phyloP scores from a whole-genome alignment of 495 filamentous ascomycete genomes.

The Articulospora tetracladia region DNA sequence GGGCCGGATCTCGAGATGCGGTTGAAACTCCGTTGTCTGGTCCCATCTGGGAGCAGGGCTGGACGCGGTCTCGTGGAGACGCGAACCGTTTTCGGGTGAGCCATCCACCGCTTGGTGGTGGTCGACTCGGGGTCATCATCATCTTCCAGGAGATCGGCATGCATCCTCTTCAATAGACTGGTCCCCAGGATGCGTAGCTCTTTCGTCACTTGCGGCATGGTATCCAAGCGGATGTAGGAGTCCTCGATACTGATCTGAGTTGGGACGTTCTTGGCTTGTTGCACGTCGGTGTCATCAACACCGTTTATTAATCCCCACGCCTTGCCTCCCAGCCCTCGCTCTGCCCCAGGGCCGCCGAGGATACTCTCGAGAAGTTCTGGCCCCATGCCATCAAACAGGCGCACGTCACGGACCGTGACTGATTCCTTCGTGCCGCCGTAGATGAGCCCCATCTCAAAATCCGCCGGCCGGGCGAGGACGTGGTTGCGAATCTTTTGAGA shows the following conservation, averaged over 20 bases:
- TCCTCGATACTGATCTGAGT: slow-evolving; percentile 94
- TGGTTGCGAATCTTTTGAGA: slow-evolving; percentile 64
- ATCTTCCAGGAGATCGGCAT: slow-evolving; percentile 62
- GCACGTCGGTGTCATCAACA: slow-evolving; percentile 62
- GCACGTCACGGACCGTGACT: slow-evolving; percentile 64
- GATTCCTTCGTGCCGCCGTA: slow-evolving; percentile 46
- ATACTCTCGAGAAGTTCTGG: slow-evolving; percentile 57
- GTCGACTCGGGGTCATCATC: slow-evolving; percentile 26
- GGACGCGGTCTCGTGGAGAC: slow-evolving; percentile 70
- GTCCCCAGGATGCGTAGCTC: slow-evolving; percentile 59
- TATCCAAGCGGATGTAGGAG: slow-evolving; percentile 66
- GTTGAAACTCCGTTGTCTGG: slow-evolving; percentile 45
- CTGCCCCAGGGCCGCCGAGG: slow-evolving; percentile 63
- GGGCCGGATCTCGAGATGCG: slow-evolving; percentile 70
- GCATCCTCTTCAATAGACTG: slow-evolving; percentile 77
- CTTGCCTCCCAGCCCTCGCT: slow-evolving; percentile 62
- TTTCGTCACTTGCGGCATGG: slow-evolving; percentile 48
- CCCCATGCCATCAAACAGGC: slow-evolving; percentile 55
- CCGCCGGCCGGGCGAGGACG: slow-evolving; percentile 44
- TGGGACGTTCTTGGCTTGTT: slow-evolving; percentile 66
- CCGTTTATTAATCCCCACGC: slow-evolving; percentile 61
- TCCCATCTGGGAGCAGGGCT: slow-evolving; percentile 48
- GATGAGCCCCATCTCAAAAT: slow-evolving; percentile 35
- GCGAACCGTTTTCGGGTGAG: slow-evolving; percentile 66
- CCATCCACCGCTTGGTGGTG: slow-evolving; percentile 52